A percentile compares a stretch with the other conserved stretches of the same genome.
These are phyloP conservation scores for Penicillium diatomitis DNA, from an alignment of 495 filamentous ascomycete genomes.

Conservation along the genomic window DNA sequence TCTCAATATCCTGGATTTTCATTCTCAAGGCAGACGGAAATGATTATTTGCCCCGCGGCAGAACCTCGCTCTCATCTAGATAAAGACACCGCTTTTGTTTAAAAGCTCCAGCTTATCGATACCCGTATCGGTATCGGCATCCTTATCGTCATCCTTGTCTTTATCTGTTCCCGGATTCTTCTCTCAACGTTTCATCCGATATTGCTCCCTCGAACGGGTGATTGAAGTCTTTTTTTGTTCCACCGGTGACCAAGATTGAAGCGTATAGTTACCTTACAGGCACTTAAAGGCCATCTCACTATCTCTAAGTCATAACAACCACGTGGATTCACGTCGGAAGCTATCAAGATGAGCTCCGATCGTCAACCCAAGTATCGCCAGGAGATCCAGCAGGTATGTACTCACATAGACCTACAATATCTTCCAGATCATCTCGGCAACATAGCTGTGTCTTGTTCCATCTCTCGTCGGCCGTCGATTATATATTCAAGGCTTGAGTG, in stretches of 20 bases:
- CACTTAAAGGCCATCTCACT: too few relatives aligned
- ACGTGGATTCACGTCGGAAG: not conserved
- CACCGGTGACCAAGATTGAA: too few relatives aligned
- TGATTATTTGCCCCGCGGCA: constrained; percentile 21
- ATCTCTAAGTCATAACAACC: not conserved
- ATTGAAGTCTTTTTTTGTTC: too few relatives aligned
- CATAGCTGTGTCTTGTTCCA: not conserved
- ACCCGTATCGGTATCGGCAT: constrained; percentile 3
- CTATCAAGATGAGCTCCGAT: constrained; percentile 25
- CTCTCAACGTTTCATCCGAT: not conserved
- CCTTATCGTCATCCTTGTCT: not conserved
- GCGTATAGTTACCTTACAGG: too few relatives aligned
- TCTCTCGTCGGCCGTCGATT: too few relatives aligned
- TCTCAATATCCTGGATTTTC: not conserved
- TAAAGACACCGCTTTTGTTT: constrained; percentile 9
- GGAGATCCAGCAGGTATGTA: constrained; percentile 84
- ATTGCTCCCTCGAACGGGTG: too few relatives aligned
- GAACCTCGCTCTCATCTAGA: constrained; percentile 4
- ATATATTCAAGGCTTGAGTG: too few relatives aligned
- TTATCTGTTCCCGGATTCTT: constrained; percentile 5
- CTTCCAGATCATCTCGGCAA: not conserved
- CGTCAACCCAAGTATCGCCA: constrained; percentile 78
- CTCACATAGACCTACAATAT: not conserved
- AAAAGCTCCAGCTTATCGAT: constrained; percentile 16
- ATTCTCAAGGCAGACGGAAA: constrained; percentile 2